Percentiles rank a stretch among this genome's conserved stretches.
Evolutionary conservation across 1,284 basidiomycete genomes (phyloP).

Genomic region (Ganoderma meredithae): DNA sequence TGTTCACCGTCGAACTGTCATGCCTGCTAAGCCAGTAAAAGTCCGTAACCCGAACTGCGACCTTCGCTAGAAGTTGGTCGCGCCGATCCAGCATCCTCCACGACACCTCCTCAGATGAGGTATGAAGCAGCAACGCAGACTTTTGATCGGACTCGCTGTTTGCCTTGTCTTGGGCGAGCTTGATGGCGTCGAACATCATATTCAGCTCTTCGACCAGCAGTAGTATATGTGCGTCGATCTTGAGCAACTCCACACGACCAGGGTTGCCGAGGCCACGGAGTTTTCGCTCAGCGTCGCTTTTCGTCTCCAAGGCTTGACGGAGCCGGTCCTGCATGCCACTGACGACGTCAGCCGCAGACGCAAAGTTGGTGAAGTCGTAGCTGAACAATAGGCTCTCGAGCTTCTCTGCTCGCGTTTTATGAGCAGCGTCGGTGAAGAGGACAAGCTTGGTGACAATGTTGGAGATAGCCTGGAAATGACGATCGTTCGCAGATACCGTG

Average conservation of each 20-base stretch:
- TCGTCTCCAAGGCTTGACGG: slow-evolving; percentile 71
- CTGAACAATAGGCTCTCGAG: slow-evolving; percentile 88
- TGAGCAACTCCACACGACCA: slow-evolving; percentile 66
- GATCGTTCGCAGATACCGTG: slow-evolving; percentile 88
- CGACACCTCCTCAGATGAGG: slow-evolving; percentile 87
- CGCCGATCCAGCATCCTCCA: slow-evolving; percentile 92
- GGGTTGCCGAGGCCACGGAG: slow-evolving; percentile 51
- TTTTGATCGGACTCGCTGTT: slow-evolving; percentile 80
- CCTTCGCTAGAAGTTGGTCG: slow-evolving; percentile 83
- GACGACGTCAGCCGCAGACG: slow-evolving; percentile 74
- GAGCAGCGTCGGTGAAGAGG: slow-evolving; percentile 88
- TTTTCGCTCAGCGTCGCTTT: slow-evolving; percentile 56
- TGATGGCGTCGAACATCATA: slow-evolving; percentile 91
- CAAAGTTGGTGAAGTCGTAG: slow-evolving; percentile 89
- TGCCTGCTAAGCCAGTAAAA: slow-evolving; percentile 90
- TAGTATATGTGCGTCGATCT: slow-evolving; percentile 80
- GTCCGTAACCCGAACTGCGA: slow-evolving; percentile 82
- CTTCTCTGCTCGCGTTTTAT: slow-evolving; percentile 78
- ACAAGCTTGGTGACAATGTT: slow-evolving; percentile 89
- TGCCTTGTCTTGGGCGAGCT: slow-evolving; percentile 78
- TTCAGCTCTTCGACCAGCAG: slow-evolving; percentile 84
- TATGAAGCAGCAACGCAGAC: slow-evolving; percentile 84
- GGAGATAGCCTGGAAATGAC: slow-evolving; percentile 89
- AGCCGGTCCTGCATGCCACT: slow-evolving; percentile 80
- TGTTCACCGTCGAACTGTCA: slow-evolving; percentile 89